These are phyloP conservation scores for Ophiosphaerella korrae DNA, from an alignment of 2,329 filamentous ascomycete genomes.

Conservation along the genomic window DNA sequence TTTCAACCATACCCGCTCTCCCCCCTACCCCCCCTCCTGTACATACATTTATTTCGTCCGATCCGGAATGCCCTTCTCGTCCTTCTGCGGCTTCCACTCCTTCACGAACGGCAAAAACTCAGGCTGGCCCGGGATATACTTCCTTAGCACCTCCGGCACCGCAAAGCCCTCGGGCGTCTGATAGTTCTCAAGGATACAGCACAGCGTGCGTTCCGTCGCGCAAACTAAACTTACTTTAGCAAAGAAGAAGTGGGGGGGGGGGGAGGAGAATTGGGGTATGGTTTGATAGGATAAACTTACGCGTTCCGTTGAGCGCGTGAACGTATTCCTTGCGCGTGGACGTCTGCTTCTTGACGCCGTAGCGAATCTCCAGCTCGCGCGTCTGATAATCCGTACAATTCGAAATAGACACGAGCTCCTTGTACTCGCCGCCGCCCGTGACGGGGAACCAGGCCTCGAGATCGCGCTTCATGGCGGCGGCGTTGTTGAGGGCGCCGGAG, in stretches of 20 bases:
- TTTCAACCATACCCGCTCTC: no score
- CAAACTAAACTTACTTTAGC: constrained; percentile 58
- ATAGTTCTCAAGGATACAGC: constrained; percentile 96
- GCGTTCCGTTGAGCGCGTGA: constrained; percentile 83
- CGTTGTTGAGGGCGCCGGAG: constrained; percentile 79
- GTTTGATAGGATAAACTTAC: constrained; percentile 19
- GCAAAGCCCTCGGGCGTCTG: constrained; percentile 76
- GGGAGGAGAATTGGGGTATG: not conserved
- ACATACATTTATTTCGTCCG: constrained; percentile 20
- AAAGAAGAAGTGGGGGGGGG: not conserved
- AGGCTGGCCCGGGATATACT: constrained; percentile 84
- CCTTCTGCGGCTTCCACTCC: constrained; percentile 58
- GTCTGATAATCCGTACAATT: constrained; percentile 99
- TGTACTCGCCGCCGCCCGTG: constrained; percentile 80
- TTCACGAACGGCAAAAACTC: constrained; percentile 89
- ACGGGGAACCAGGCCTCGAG: constrained; percentile 78
- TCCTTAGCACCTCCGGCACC: constrained; percentile 44
- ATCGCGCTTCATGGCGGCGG: constrained; percentile 82
- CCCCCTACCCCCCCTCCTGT: no score
- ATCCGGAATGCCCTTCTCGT: constrained; percentile 31
- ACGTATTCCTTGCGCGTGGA: constrained; percentile 86
- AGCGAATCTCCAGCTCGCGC: constrained; percentile 89
- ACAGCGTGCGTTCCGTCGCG: constrained; percentile 89
- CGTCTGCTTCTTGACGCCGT: constrained; percentile 80
- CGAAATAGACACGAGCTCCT: constrained; percentile 95